These are phyloP conservation scores for Trichoderma gamsii DNA, from an alignment of 495 filamentous ascomycete species.

Conservation along the genomic window DNA sequence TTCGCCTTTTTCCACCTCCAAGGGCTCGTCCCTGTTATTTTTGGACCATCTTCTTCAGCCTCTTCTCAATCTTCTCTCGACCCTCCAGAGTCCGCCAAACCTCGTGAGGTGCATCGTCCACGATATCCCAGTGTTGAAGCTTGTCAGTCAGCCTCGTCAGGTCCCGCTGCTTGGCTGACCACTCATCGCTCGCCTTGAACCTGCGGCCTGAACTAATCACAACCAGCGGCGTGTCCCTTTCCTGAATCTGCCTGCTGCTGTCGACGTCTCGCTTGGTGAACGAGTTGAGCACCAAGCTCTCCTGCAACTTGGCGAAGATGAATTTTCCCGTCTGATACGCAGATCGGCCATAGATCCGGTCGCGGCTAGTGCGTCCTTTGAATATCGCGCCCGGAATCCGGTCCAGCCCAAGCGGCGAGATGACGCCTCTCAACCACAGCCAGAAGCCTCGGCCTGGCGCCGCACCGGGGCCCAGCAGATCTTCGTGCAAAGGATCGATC, in stretches of 20 bases:
- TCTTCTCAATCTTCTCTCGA: conserved; percentile 51
- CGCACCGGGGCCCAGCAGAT: conserved; percentile 62
- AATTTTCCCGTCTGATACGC: conserved; percentile 73
- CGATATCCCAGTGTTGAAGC: conserved; percentile 78
- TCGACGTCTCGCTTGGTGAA: conserved; percentile 76
- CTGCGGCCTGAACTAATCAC: conserved; percentile 72
- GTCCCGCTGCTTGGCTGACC: conserved; percentile 77
- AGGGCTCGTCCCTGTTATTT: conserved; percentile 3
- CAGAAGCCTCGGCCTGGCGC: conserved; percentile 66
- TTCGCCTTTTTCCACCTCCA: not conserved
- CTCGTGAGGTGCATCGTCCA: conserved; percentile 75
- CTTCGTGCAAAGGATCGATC: conserved; percentile 83
- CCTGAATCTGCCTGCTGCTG: conserved; percentile 70
- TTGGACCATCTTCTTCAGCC: conserved; percentile 47
- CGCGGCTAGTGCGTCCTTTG: conserved; percentile 69
- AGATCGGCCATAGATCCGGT: conserved; percentile 71
- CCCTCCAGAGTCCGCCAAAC: conserved; percentile 73
- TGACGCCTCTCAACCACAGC: conserved; percentile 76
- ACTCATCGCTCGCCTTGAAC: conserved; percentile 53
- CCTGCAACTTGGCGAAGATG: conserved; percentile 86
- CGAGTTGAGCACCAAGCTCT: conserved; percentile 77
- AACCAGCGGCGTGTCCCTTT: conserved; percentile 61
- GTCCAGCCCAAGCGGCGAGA: conserved; percentile 81
- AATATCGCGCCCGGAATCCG: conserved; percentile 71
- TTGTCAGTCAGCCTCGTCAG: conserved; percentile 71